Evolutionary conservation across 495 filamentous ascomycete species (phyloP).

Genomic region (Xylaria venustula): DNA sequence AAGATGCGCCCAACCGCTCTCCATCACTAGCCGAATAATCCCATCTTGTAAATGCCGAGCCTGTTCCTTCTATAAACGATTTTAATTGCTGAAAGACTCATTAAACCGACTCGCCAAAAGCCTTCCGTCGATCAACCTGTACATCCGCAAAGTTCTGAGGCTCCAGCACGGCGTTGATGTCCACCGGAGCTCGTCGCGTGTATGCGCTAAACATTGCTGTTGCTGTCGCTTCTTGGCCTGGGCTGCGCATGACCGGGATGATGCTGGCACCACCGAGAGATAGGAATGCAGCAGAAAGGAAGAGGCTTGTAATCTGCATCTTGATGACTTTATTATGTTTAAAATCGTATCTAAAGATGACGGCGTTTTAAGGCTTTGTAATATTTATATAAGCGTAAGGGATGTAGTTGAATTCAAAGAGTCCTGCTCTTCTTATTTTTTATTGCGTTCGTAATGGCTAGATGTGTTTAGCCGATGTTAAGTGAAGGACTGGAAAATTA

Average conservation of each 20-base stretch:
- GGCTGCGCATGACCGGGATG: not conserved
- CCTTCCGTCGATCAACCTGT: constrained; percentile 4
- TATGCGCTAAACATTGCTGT: not conserved
- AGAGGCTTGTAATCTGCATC: constrained; percentile 1
- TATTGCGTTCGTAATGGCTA: not conserved
- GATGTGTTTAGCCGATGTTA: not conserved
- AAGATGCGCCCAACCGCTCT: too few relatives aligned
- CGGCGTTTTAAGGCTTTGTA: not conserved
- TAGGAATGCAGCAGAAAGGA: not conserved
- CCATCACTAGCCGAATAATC: too few relatives aligned
- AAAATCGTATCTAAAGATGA: not conserved
- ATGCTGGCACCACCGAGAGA: constrained; percentile 1
- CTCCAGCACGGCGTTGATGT: not conserved
- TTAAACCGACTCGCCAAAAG: not conserved
- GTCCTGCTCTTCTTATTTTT: not conserved
- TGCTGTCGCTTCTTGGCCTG: too few relatives aligned
- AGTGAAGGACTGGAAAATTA: not conserved
- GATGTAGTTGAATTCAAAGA: too few relatives aligned
- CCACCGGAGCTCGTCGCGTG: not conserved
- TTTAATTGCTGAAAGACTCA: too few relatives aligned
- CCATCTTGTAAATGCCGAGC: too few relatives aligned
- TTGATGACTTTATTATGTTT: not conserved
- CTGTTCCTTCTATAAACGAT: too few relatives aligned
- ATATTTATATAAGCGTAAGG: not conserved
- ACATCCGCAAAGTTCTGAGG: constrained; percentile 1